A percentile compares a stretch with the other conserved stretches of the same genome.
Evolutionary conservation across 1,284 basidiomycete genomes (phyloP).

Genomic region (Microbotryum silenes-acaulis): DNA sequence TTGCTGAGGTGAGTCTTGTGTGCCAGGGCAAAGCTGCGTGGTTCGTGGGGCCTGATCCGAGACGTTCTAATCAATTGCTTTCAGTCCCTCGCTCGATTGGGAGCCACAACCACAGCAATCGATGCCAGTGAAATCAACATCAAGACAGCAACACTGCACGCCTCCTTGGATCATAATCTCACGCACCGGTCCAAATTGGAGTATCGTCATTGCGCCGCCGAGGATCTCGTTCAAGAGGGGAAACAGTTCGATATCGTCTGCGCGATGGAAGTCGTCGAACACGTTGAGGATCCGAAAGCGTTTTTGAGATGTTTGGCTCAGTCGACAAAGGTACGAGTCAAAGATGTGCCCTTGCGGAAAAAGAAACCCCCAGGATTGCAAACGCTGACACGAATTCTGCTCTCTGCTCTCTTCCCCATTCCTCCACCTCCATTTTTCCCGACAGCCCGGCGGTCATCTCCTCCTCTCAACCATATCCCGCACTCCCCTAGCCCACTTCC

Average conservation of each 20-base stretch:
- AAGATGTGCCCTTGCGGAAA: no score
- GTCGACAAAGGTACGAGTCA: conserved; percentile 64
- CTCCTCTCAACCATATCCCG: conserved; percentile 95
- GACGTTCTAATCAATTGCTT: neutral
- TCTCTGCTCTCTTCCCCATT: neutral
- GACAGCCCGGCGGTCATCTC: conserved; percentile 88
- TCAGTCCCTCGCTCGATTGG: conserved; percentile 77
- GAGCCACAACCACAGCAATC: conserved; percentile 75
- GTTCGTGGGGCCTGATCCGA: conserved; percentile 7
- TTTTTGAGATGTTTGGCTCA: conserved; percentile 76
- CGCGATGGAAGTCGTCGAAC: conserved; percentile 97
- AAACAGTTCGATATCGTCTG: conserved; percentile 82
- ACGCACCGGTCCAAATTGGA: conserved; percentile 39
- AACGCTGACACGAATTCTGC: neutral
- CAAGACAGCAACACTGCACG: conserved; percentile 74
- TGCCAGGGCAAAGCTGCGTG: neutral
- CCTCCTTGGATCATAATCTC: conserved; percentile 55
- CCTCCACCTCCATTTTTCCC: neutral
- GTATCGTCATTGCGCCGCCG: conserved; percentile 74
- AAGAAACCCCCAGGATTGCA: no score
- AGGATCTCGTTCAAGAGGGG: conserved; percentile 55
- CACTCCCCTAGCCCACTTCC: conserved; percentile 77
- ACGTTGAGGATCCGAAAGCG: conserved; percentile 81
- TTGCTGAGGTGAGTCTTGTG: conserved; percentile 65
- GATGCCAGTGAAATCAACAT: conserved; percentile 88